Evolutionary conservation across 257 asterid genomes (phyloP), one percentile per base, ranked within the genome.

Genomic region (Coffea canephora): DNA sequence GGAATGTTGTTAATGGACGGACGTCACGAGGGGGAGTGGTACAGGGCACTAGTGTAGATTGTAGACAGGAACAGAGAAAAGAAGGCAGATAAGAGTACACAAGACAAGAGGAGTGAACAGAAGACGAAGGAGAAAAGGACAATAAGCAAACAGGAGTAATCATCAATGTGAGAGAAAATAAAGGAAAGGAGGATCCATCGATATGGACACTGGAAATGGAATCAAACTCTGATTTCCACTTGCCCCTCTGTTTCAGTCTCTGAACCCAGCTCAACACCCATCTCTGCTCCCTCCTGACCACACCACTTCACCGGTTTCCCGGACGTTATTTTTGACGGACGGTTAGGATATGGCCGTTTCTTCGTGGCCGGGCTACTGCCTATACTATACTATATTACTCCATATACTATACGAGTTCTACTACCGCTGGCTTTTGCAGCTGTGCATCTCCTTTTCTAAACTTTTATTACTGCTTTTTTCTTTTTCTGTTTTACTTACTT

Each of bases 141-240:
- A 4, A 16, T 21, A 59, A 23, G 8, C 59, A 31, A 6, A 16
- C 74, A 41, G n/a, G 43, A 39, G 43, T 39, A 39, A 41, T 39
- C 74, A 50, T 41, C 55, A 70, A 21, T 45, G 2, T 4, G 7
- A 27, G 57, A 68, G 62, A 39, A 39, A 64, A 67, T 74, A 61
- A 77, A 67, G 21, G 80, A 34, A 74, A 45, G 87, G 81, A 81
- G 90, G 43, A 39, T 39, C 43, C 43, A 39, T 39, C 43, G 83
- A 83, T 87, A 83, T 80, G 87, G 95, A 89, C 91, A 89, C 76
- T 21, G 83, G 74, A 87, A 84, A 77, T 86, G 93, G 97, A 91
- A 93, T 93, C 95, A 89, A 73, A 85, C 86, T 84, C 90, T 84
- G 84, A 87, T 79, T 55, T 71, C 59, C 77, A 78, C 46, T 73